Evolutionary conservation across 257 asterid species (phyloP).

Genomic region (Vinca minor): DNA sequence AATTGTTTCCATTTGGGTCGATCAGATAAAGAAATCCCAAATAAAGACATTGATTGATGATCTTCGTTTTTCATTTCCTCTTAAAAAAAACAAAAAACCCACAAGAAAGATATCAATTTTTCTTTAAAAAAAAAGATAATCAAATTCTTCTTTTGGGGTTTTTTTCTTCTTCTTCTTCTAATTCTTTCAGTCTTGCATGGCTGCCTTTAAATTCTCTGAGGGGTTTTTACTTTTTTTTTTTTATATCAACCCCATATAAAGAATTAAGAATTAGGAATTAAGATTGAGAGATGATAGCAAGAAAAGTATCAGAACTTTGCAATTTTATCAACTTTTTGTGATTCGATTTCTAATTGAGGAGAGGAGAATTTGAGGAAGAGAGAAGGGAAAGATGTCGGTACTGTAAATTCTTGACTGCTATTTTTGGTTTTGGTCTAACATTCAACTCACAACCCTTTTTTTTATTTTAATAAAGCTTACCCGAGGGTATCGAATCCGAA

Average conservation of each 20-base stretch:
- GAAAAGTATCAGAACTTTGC: slow-evolving; percentile 16
- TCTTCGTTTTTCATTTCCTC: slow-evolving; percentile 69
- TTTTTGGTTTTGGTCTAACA: no score
- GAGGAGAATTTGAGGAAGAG: no score
- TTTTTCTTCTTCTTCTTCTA: no score
- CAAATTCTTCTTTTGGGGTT: background rate
- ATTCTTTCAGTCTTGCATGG: slow-evolving; percentile 18
- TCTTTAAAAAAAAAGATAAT: background rate
- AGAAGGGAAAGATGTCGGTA: background rate
- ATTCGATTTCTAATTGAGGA: background rate
- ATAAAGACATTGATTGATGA: slow-evolving; percentile 63
- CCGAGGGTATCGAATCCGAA: no score
- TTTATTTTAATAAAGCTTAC: no score
- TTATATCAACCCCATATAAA: no score
- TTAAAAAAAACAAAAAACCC: background rate
- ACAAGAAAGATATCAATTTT: no score
- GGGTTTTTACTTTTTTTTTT: no score
- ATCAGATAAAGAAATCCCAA: slow-evolving; percentile 65
- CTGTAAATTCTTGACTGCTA: no score
- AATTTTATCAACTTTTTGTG: background rate
- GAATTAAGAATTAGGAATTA: background rate
- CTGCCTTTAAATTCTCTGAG: background rate
- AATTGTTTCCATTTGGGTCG: slow-evolving; percentile 83
- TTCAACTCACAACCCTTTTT: background rate
- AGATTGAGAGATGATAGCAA: slow-evolving; percentile 4